Base-by-base conservation (phyloP, 1,284 basidiomycete species). In the Cystobasidium sp. region DNA sequence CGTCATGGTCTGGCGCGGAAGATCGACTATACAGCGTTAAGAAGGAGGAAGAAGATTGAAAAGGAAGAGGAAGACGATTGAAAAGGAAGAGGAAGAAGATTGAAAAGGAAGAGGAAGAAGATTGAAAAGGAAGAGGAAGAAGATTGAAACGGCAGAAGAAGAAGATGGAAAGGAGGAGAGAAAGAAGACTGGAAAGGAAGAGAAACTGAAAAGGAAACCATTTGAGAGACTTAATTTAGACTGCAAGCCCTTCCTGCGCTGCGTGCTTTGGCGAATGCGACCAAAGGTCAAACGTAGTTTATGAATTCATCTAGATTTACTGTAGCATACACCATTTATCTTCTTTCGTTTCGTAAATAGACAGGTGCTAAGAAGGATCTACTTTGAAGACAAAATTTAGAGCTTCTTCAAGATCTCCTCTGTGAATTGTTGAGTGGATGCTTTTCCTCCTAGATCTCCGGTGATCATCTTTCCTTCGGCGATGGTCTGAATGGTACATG, bases 391-490 rank as follows among this genome's bases (percentile, higher is more conserved):
- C 1, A 31, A 18, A 31, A 18, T 56, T 77, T 73, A 77, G 74
- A 96, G 85, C 84, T 89, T 93, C 78, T 85, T 80, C 77, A 97
- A 89, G 84, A 97, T 96, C 55, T 92, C 91, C 74, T 88, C 83
- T 51, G 95, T 94, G 85, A 92, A 97, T 84, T 96, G 89, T 82
- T 86, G 86, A 16, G 94, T 97, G 62, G 89, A 88, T 31, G 94
- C 87, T 83, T 91, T 94, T 68, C 94, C 94, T 63, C 95, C 94
- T 76, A 97, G 85, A 84, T 97, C 94, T 49, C 93, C 90, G 18
- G 94, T 97, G 82, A 96, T 95, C 63, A 86, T 83, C 86, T 92
- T 93, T 80, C 95, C 94, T 85, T 97, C 94, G 46, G 94, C 92
- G 80, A 97, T 96, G 62, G 94, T 97, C 92, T 94, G 78, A 16